phyloP scores from a whole-genome alignment of 306 rosid species.

The Cucumis melo region DNA sequence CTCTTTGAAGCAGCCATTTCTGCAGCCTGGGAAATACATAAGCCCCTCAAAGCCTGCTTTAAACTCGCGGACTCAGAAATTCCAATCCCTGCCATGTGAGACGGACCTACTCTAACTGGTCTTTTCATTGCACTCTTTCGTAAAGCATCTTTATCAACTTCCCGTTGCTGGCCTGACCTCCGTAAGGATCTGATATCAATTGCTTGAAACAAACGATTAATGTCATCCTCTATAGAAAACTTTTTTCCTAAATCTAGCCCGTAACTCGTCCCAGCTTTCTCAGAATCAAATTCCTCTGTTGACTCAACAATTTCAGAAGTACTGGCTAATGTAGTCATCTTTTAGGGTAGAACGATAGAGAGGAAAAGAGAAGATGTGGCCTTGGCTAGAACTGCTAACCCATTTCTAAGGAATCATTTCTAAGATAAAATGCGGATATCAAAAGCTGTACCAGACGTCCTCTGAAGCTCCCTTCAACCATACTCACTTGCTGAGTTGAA shows the following conservation, averaged over 20 bases:
- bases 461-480: constrained; percentile 27
- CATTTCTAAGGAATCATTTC: constrained; percentile 29
- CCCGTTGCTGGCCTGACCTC: constrained; percentile 29
- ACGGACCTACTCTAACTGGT: constrained; percentile 64
- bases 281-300: constrained; percentile 39
- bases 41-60: constrained; percentile 96
- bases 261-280: constrained; percentile 36
- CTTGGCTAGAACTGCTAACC: constrained; percentile 24
- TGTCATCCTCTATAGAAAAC: constrained; percentile 84
- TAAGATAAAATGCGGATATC: constrained; percentile 16
- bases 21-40: constrained; percentile 95
- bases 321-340: constrained; percentile 40
- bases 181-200: constrained; percentile 52
- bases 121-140: constrained; percentile 81
- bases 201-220: constrained; percentile 75
- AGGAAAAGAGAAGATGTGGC: constrained; percentile 9
- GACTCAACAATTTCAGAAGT: constrained; percentile 76
- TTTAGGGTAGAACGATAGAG: constrained; percentile 9
- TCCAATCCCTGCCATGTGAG: constrained; percentile 79
- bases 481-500: constrained; percentile 16
- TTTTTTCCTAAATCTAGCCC: constrained; percentile 30
- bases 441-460: constrained; percentile 14
- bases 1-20: constrained; percentile 97
- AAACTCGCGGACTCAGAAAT: constrained; percentile 85
- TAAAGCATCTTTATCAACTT: constrained; percentile 25